phyloP scores from a whole-genome alignment of 345 rosid genomes.

The Sapria himalayana region DNA sequence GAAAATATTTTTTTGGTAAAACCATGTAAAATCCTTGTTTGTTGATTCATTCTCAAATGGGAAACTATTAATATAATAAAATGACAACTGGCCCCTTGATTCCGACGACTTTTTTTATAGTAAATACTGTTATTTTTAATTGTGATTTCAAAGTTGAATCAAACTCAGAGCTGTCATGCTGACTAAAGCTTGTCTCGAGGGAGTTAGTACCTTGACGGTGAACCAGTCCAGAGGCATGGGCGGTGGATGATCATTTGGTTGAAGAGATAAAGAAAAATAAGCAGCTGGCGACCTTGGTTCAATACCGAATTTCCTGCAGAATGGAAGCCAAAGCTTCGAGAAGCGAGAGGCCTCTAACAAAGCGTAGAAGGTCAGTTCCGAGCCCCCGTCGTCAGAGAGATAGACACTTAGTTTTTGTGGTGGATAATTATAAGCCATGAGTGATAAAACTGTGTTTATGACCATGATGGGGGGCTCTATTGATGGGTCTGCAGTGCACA shows the following conservation, averaged over 20 bases:
- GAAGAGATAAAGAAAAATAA: constrained; percentile 39
- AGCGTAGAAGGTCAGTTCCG: constrained; percentile 25
- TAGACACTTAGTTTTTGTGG: constrained; percentile 22
- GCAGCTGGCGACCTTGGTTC: constrained; percentile 69
- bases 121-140: no score
- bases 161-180: background rate
- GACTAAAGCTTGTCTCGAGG: background rate
- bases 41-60: no score
- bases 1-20: no score
- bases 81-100: no score
- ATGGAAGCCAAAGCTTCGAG: constrained; percentile 77
- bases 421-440: constrained; percentile 27
- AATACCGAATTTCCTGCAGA: constrained; percentile 47
- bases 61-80: no score
- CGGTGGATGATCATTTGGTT: background rate
- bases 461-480: constrained; percentile 35
- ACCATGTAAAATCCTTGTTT: no score
- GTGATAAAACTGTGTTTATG: constrained; percentile 25
- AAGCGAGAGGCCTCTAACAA: constrained; percentile 45
- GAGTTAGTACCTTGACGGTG: constrained; percentile 7
- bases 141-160: no score
- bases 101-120: no score
- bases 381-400: constrained; percentile 36
- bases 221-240: constrained; percentile 7
- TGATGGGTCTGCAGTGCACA: constrained; percentile 32